These are phyloP conservation scores for Sordariomycetes sp. DNA, from an alignment of 2,329 filamentous ascomycete genomes.

Conservation along the genomic window DNA sequence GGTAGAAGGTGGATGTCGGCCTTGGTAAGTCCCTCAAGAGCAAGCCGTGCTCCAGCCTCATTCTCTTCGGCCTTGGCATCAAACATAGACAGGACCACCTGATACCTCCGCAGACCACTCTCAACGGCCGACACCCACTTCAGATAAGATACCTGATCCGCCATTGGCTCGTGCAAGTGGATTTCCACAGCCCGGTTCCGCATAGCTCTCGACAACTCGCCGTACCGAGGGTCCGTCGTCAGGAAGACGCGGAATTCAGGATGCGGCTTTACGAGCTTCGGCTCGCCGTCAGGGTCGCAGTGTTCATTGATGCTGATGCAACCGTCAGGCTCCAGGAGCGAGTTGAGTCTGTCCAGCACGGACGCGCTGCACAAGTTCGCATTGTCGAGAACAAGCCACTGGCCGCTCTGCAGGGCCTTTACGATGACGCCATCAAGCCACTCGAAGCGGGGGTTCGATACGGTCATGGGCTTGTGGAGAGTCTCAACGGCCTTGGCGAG, in stretches of 20 bases:
- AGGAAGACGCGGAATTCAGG: constrained; percentile 84
- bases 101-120: constrained; percentile 35
- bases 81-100: constrained; percentile 12
- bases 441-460: constrained; percentile 75
- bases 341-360: constrained; percentile 89
- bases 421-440: constrained; percentile 94
- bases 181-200: constrained; percentile 90
- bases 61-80: background rate
- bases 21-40: constrained; percentile 7
- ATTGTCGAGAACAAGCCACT: constrained; percentile 94
- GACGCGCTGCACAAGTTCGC: constrained; percentile 94
- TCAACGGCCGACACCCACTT: constrained; percentile 35
- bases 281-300: constrained; percentile 69
- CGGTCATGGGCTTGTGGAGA: constrained; percentile 39
- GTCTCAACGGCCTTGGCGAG: constrained; percentile 38
- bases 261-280: constrained; percentile 72
- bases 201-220: constrained; percentile 93
- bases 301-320: constrained; percentile 89
- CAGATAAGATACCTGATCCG: constrained; percentile 18
- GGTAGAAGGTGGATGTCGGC: constrained; percentile 8
- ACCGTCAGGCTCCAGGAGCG: constrained; percentile 82
- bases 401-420: constrained; percentile 71
- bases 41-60: constrained; percentile 2
- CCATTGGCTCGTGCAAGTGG: constrained; percentile 48
- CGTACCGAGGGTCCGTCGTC: constrained; percentile 84